Percentiles rank a stretch among this genome's conserved stretches.
phyloP scores from a whole-genome alignment of 768 basidiomycete species.

The Leccinum rimulosum region DNA sequence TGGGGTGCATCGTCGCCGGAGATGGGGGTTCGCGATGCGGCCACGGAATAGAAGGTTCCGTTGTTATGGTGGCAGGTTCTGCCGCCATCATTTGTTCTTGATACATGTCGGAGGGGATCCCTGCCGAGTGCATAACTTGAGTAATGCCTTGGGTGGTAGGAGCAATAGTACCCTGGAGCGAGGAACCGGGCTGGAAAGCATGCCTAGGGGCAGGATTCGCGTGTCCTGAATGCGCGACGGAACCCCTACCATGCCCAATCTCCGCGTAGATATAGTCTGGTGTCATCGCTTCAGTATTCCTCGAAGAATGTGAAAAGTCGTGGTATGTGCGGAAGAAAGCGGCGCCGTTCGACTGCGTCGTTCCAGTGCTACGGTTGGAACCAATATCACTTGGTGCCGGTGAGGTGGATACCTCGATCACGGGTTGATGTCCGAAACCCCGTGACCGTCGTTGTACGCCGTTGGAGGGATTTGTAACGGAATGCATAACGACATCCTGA shows the following conservation, averaged over 20 bases:
- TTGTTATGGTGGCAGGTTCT: slow-evolving; percentile 10
- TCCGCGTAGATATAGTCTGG: slow-evolving; percentile 76
- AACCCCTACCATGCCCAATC: slow-evolving; percentile 70
- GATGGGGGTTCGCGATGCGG: slow-evolving; percentile 44
- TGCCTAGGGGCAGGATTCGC: slow-evolving; percentile 21
- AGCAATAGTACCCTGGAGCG: slow-evolving; percentile 20
- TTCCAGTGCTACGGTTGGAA: slow-evolving; percentile 51
- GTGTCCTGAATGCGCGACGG: slow-evolving; percentile 23
- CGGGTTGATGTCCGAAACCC: slow-evolving; percentile 49
- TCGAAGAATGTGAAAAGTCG: slow-evolving; percentile 39
- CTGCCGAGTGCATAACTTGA: slow-evolving; percentile 36
- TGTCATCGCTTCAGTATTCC: slow-evolving; percentile 57
- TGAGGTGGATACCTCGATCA: slow-evolving; percentile 59
- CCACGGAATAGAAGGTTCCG: slow-evolving; percentile 36
- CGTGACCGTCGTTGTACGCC: slow-evolving; percentile 40
- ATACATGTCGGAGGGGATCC: slow-evolving; percentile 24
- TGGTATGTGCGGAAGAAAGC: slow-evolving; percentile 63
- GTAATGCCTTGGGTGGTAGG: slow-evolving; percentile 32
- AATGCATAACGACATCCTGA: slow-evolving; percentile 33
- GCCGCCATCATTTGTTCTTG: slow-evolving; percentile 12
- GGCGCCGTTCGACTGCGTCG: slow-evolving; percentile 53
- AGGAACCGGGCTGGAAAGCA: slow-evolving; percentile 19
- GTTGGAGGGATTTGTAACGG: slow-evolving; percentile 36
- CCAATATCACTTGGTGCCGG: slow-evolving; percentile 61
- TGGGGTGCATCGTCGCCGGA: slow-evolving; percentile 31